These are phyloP conservation scores for Cytospora piceicola DNA, from an alignment of 2,329 filamentous ascomycete species.

Conservation along the genomic window DNA sequence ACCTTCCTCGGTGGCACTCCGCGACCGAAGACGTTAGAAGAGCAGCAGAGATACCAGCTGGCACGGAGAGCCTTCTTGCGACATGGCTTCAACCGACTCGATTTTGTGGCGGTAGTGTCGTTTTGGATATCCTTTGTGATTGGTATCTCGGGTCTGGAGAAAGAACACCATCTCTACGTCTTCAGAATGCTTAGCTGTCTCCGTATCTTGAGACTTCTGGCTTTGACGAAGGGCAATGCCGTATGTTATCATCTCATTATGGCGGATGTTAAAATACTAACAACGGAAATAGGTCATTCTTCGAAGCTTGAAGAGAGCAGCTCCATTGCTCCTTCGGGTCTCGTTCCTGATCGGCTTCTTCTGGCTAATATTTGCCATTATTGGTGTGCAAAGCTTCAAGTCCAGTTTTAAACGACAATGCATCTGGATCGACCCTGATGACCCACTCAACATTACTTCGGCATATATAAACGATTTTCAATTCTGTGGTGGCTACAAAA, in stretches of 20 bases:
- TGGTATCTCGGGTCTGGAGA: slow-evolving; percentile 70
- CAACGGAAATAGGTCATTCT: slow-evolving; percentile 73
- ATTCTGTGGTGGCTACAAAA: slow-evolving; percentile 85
- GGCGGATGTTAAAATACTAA: neutral
- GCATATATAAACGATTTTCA: slow-evolving; percentile 68
- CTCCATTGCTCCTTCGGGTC: slow-evolving; percentile 87
- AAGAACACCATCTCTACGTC: slow-evolving; percentile 74
- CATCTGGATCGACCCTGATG: slow-evolving; percentile 71
- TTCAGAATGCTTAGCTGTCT: slow-evolving; percentile 97
- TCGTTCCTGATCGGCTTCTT: slow-evolving; percentile 96
- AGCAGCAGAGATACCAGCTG: slow-evolving; percentile 82
- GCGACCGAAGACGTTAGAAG: slow-evolving; percentile 65
- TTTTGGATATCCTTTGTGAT: slow-evolving; percentile 92
- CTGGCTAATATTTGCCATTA: slow-evolving; percentile 95
- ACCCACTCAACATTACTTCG: slow-evolving; percentile 57
- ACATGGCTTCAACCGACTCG: slow-evolving; percentile 93
- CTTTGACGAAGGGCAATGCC: slow-evolving; percentile 90
- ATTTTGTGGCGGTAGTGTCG: slow-evolving; percentile 91
- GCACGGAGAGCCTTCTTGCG: slow-evolving; percentile 90
- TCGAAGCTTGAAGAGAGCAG: slow-evolving; percentile 91
- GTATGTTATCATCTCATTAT: slow-evolving; percentile 53
- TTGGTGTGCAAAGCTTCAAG: slow-evolving; percentile 96
- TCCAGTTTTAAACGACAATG: slow-evolving; percentile 77
- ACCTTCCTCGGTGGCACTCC: slow-evolving; percentile 72
- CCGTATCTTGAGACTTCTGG: slow-evolving; percentile 86